Base-by-base conservation (phyloP, 2,329 filamentous ascomycete species). In the Exophiala aquamarina region DNA sequence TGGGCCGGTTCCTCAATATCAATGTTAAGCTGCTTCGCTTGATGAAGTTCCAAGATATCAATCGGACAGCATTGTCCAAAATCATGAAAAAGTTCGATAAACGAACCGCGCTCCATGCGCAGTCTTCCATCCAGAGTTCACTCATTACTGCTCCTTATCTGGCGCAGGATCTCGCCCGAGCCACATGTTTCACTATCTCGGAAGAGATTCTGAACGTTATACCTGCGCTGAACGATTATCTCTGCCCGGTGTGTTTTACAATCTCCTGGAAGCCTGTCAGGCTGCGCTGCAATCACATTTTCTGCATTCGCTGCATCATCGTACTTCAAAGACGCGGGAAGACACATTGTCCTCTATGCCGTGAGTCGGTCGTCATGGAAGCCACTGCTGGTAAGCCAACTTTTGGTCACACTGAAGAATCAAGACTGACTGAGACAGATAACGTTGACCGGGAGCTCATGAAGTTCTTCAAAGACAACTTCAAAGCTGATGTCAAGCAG, bases 71-170 rank as follows among this genome's bases (percentile, higher is more conserved):
- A 1, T 81, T 93, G 59, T 73, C 73, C 26, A 95, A 95, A 66
- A 95, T 95, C 41, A 69, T 95, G 43, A 95, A 95, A 66, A 95
- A 92, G 69, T 95, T 95, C 63, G 87, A 93, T 68, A 95, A 95
- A 67, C 81, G 83, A 49, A 95, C 89, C 1, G 82, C 85, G 1
- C 73, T 94, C 15, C 82, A 84, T 19, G 82, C 85, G 1, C 82
- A 82, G 31, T 71, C 78, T 28, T 44, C 50, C 3, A 42, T 58
- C 17, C 50, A 46, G 19, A 46, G 36, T 18, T 46, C 52, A 9
- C 45, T 54, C 11, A 55, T 41, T 23, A 52, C 50, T 18, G 46
- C 45, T 11, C 48, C 47, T 11, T 49, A 49, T 19, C 47, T 53
- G 21, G 75, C 87, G 42, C 78, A 82, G 49, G 79, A 78, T 42